A percentile compares a stretch with the other conserved stretches of the same genome.
phyloP scores from a whole-genome alignment of 495 filamentous ascomycete species.

The Podospora tetraspora region DNA sequence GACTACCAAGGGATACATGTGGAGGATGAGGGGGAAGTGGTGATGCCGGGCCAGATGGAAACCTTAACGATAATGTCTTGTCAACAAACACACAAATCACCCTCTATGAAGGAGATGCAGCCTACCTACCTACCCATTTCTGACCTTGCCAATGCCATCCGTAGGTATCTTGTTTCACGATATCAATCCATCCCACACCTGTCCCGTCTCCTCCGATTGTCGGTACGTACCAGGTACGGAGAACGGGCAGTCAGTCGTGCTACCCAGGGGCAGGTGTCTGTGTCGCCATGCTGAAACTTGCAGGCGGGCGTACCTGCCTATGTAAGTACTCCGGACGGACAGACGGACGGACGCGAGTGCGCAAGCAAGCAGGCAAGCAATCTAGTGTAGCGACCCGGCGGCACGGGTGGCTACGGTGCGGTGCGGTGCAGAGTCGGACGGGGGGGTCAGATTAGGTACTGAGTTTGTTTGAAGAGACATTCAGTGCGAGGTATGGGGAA shows the following conservation, averaged over 20 bases:
- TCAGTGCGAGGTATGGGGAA: neutral
- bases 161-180: neutral
- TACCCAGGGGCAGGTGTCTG: neutral
- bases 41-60: neutral
- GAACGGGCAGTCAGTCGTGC: neutral
- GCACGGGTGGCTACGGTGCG: neutral
- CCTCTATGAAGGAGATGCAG: neutral
- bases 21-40: neutral
- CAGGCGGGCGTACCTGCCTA: neutral
- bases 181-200: neutral
- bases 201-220: neutral
- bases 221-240: neutral
- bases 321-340: no score
- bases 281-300: neutral
- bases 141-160: neutral
- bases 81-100: neutral
- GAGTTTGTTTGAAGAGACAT: neutral
- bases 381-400: neutral
- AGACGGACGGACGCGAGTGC: neutral
- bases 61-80: neutral
- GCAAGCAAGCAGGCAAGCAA: neutral
- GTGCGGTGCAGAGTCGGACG: neutral
- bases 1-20: neutral
- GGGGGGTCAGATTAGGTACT: neutral
- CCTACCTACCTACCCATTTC: neutral